Percentiles rank a stretch among this genome's conserved stretches.
These are phyloP conservation scores for Scolecobasidium constrictum DNA, from an alignment of 2,329 filamentous ascomycete genomes.

Conservation along the genomic window DNA sequence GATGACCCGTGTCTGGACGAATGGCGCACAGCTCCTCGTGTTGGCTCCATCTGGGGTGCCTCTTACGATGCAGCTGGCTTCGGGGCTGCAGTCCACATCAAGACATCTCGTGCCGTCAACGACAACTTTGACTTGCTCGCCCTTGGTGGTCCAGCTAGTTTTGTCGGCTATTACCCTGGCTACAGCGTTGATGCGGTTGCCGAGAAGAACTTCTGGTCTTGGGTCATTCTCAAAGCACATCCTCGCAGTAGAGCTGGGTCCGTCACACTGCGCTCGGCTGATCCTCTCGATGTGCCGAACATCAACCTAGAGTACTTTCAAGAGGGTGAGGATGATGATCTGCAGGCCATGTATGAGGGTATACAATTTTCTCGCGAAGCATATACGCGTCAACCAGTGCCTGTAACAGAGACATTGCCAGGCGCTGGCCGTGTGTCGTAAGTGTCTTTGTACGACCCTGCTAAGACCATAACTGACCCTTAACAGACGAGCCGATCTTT, in stretches of 20 bases:
- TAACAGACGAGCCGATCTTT: neutral
- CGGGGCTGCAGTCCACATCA: neutral
- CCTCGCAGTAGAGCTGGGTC: constrained; percentile 51
- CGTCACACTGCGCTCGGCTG: constrained; percentile 48
- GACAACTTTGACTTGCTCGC: neutral
- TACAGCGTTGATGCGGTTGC: neutral
- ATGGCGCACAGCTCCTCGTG: no score
- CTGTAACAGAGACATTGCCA: neutral
- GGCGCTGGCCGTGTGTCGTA: neutral
- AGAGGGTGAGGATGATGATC: constrained; percentile 39
- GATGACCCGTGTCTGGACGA: neutral
- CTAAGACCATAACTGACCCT: neutral
- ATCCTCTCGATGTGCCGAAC: constrained; percentile 52
- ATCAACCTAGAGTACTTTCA: constrained; percentile 38
- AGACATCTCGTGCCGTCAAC: neutral
- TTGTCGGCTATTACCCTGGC: neutral
- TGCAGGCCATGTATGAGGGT: constrained; percentile 43
- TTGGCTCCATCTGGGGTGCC: no score
- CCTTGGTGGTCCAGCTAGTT: neutral
- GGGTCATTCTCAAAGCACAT: constrained; percentile 40
- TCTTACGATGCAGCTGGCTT: neutral
- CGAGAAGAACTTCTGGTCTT: constrained; percentile 14
- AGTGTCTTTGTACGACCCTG: neutral
- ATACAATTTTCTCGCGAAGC: constrained; percentile 32
- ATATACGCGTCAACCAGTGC: neutral